Conservation (phyloP, 2,329 filamentous ascomycete species). For the Venturia carpophila region DNA sequence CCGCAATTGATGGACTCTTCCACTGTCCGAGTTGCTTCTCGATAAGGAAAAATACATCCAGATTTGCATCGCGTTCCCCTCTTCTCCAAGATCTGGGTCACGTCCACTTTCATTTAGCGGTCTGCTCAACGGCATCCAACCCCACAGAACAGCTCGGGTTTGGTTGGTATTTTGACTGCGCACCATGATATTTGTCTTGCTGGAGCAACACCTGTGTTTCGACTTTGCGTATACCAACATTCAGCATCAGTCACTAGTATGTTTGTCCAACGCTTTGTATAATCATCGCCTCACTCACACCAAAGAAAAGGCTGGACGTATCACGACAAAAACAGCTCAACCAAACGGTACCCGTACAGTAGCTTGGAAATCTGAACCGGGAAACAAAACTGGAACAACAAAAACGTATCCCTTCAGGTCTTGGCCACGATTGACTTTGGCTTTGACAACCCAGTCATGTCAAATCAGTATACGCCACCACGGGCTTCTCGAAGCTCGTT, state of each 20-base stretch:
- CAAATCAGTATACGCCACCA: slow-evolving; percentile 2
- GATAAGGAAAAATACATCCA: background rate
- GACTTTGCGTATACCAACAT: background rate
- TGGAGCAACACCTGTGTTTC: background rate
- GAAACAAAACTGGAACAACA: background rate
- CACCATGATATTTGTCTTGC: background rate
- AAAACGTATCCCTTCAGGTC: background rate
- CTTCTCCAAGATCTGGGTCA: background rate
- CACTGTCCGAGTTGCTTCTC: background rate
- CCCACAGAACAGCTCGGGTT: background rate
- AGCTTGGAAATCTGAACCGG: background rate
- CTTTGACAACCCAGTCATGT: background rate
- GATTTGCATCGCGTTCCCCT: background rate
- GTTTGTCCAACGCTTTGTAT: background rate
- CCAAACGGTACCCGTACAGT: background rate
- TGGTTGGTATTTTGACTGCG: background rate
- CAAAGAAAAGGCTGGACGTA: background rate
- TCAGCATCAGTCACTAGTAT: background rate
- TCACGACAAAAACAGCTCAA: background rate
- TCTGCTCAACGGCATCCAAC: background rate
- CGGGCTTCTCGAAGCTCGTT: background rate
- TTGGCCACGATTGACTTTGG: background rate
- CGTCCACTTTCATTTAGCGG: background rate
- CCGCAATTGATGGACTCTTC: background rate
- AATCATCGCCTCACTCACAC: background rate